Percentiles rank a stretch among this genome's conserved stretches.
These are phyloP conservation scores for Raffaelea ambrosiae DNA, from an alignment of 2,329 filamentous ascomycete genomes.

Conservation along the genomic window DNA sequence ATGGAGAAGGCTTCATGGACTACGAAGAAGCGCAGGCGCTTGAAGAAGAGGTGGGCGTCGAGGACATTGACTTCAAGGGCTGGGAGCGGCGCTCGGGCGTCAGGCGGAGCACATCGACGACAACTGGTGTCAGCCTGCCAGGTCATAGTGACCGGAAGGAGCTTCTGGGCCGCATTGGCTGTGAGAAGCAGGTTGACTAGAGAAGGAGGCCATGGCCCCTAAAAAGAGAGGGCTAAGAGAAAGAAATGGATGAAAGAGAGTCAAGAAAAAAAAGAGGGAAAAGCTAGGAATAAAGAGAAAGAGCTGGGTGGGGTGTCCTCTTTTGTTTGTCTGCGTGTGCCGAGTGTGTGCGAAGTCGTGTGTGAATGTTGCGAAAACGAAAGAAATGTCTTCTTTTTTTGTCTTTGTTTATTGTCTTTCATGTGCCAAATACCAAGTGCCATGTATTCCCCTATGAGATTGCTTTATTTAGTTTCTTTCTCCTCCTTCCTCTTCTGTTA, in stretches of 20 bases:
- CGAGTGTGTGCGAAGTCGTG: no score
- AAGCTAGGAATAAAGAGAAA: neutral
- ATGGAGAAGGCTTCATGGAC: slow-evolving; percentile 38
- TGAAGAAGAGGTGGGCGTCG: slow-evolving; percentile 69
- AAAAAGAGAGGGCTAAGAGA: neutral
- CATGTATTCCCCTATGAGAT: no score
- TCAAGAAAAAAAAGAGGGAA: neutral
- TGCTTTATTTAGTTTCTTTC: no score
- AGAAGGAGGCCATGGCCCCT: neutral
- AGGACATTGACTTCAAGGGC: slow-evolving; percentile 57
- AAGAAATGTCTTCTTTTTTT: neutral
- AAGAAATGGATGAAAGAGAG: neutral
- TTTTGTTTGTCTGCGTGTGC: no score
- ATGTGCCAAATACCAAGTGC: no score
- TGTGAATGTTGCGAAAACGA: no score
- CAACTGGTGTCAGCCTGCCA: slow-evolving; percentile 56
- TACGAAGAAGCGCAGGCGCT: slow-evolving; percentile 47
- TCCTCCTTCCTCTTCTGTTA: no score
- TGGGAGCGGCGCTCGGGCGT: slow-evolving; percentile 50
- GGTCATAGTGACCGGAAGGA: slow-evolving; percentile 73
- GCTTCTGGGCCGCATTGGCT: slow-evolving; percentile 71
- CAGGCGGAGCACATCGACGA: slow-evolving; percentile 41
- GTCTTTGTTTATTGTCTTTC: neutral
- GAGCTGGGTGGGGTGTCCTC: no score
- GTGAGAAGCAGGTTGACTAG: slow-evolving; percentile 62